phyloP scores from a whole-genome alignment of 176 grass and related monocot species.

The Triticum monococcum region DNA sequence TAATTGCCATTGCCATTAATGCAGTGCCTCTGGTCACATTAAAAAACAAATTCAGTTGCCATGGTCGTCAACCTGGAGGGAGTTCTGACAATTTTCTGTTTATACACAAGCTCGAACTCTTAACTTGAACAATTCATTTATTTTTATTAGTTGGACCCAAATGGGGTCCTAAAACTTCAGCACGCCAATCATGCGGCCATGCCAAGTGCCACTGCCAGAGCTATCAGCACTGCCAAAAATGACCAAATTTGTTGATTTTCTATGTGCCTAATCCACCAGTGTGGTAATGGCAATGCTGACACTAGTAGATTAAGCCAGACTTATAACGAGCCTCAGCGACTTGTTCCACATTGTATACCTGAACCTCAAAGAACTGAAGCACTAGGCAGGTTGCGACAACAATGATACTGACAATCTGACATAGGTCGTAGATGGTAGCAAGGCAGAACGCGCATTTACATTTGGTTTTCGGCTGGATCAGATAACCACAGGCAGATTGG shows the following conservation, averaged over 20 bases:
- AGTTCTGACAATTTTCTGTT: not conserved
- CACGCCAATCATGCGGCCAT: not conserved
- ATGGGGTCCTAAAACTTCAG: not conserved
- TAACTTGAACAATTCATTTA: not conserved
- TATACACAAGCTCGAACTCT: not conserved
- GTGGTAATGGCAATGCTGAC: not conserved
- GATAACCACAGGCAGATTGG: too few species aligned
- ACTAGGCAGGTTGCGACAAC: too few species aligned
- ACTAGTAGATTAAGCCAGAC: not conserved
- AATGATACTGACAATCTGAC: too few species aligned
- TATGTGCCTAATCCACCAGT: not conserved
- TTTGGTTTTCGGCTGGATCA: not conserved
- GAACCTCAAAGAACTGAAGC: not conserved
- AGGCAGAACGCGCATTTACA: not conserved
- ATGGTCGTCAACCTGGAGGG: not conserved
- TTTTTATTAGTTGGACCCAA: not conserved
- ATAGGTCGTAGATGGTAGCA: not conserved
- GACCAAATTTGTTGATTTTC: not conserved
- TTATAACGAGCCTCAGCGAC: not conserved
- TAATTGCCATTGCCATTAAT: not conserved
- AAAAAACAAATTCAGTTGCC: not conserved
- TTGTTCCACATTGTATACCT: not conserved
- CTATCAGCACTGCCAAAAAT: not conserved
- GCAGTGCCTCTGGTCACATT: not conserved
- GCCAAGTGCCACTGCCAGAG: not conserved